Base-by-base conservation (phyloP, 225 moss, liverwort and hornwort species). In the Ulota crispa region DNA sequence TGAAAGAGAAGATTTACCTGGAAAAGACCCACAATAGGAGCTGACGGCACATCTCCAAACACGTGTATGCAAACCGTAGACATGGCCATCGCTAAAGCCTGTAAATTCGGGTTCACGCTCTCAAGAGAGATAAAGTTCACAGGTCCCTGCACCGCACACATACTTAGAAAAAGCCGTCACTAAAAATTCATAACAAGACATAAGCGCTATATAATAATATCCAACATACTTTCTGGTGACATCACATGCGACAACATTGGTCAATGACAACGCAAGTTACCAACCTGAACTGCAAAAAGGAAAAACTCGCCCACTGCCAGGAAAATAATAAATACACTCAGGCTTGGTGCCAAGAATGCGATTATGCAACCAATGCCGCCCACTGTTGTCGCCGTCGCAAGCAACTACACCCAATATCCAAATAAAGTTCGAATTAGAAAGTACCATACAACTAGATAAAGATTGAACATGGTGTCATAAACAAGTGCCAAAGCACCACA, bases 41-140 rank as follows among this genome's bases (percentile, higher is more conserved):
- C 87, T 54, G 98, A 99, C 8, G 98, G 98, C 62, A 99, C 98
- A 64, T 99, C 98, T 80, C 98, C 98, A 85, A 99, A 96, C 14
- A 99, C 80, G 69, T 99, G 98, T 66, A 99, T 99, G 52, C 88
- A 80, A 60, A 99, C 95, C 26, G 98, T 99, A 59, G 93, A 99
- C 78, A 99, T 89, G 34, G 98, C 98, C 89, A 99, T 94, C 9
- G 98, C 94, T 64, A 99, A 86, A 70, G 98, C 93, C 85, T 94
- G 88, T 75, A 90, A 53, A 73, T 72, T 82, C 21, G 95, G 93
- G 20, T 85, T 89, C n/a, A 99, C 98, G 73, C 95, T 92, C 63
- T 88, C 89, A 45, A 99, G 88, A 28, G 95, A 92, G 45, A 93
- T 89, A 39, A 93, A 88, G 73, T 99, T 99, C 55, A 94, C 98